Conservation (phyloP, 2,329 filamentous ascomycete genomes). For the Scedosporium apiospermum region DNA sequence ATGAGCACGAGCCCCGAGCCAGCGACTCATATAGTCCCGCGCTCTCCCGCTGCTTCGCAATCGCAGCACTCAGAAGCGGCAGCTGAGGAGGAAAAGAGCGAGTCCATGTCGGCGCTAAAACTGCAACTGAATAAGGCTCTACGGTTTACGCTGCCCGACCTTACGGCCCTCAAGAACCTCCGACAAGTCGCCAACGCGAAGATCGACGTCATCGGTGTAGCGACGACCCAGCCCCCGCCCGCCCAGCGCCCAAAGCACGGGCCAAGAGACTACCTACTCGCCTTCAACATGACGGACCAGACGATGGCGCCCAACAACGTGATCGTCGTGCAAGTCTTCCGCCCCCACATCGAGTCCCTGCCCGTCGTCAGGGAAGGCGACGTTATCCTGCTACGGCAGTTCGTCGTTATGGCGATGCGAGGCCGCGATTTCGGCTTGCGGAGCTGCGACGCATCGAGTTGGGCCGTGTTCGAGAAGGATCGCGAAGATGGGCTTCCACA, state of each 20-base stretch:
- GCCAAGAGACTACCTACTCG: constrained; percentile 49
- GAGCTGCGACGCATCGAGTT: constrained; percentile 46
- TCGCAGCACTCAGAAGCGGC: neutral
- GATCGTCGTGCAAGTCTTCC: constrained; percentile 46
- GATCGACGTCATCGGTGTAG: constrained; percentile 46
- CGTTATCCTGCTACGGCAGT: constrained; percentile 46
- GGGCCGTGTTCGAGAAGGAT: constrained; percentile 49
- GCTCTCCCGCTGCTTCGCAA: neutral
- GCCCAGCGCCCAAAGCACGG: constrained; percentile 47
- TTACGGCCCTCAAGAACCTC: constrained; percentile 40
- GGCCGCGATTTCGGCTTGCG: constrained; percentile 46
- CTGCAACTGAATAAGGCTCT: constrained; percentile 35
- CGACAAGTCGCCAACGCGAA: constrained; percentile 38
- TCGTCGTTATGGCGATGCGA: constrained; percentile 43
- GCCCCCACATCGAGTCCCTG: constrained; percentile 46
- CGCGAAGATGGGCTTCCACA: constrained; percentile 32
- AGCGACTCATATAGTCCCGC: neutral
- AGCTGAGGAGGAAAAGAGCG: constrained; percentile 10
- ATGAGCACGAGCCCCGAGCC: constrained; percentile 6
- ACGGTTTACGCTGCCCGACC: constrained; percentile 41
- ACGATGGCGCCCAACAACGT: constrained; percentile 40
- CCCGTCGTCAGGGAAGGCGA: constrained; percentile 47
- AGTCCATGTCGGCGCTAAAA: constrained; percentile 26
- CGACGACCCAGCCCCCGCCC: constrained; percentile 37
- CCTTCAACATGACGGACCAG: constrained; percentile 48